These are phyloP conservation scores for Fusarium paranaense DNA, from an alignment of 2,329 filamentous ascomycete genomes.

Conservation along the genomic window DNA sequence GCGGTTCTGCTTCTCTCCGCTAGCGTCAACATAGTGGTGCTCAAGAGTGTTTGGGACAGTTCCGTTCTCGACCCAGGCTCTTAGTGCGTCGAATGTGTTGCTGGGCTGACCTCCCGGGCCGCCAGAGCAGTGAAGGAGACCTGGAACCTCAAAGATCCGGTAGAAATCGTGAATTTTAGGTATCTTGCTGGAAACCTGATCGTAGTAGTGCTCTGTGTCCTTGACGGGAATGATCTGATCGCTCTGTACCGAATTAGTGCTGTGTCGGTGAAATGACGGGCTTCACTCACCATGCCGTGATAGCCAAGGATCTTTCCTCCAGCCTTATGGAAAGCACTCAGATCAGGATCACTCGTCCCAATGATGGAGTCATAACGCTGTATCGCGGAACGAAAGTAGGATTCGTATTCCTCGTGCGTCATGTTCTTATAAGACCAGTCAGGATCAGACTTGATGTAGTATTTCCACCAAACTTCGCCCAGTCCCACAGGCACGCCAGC, in stretches of 20 bases:
- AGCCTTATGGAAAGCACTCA: not conserved
- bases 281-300: not conserved
- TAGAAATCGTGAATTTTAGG: not conserved
- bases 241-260: not conserved
- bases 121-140: not conserved
- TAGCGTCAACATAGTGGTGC: not conserved
- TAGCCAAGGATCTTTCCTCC: not conserved
- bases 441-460: not conserved
- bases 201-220: not conserved
- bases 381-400: not conserved
- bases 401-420: not conserved
- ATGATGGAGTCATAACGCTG: not conserved
- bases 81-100: not conserved
- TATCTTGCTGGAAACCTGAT: not conserved
- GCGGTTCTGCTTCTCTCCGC: not conserved
- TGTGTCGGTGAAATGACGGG: not conserved
- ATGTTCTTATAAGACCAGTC: not conserved
- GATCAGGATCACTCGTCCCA: not conserved
- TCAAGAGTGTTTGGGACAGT: not conserved
- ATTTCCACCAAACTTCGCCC: not conserved
- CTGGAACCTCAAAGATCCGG: not conserved
- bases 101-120: not conserved
- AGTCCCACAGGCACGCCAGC: not conserved
- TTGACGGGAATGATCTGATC: not conserved
- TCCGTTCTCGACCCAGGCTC: not conserved